Evolutionary conservation across 495 filamentous ascomycete species (phyloP).

Genomic region (Penicillium cinerascens): DNA sequence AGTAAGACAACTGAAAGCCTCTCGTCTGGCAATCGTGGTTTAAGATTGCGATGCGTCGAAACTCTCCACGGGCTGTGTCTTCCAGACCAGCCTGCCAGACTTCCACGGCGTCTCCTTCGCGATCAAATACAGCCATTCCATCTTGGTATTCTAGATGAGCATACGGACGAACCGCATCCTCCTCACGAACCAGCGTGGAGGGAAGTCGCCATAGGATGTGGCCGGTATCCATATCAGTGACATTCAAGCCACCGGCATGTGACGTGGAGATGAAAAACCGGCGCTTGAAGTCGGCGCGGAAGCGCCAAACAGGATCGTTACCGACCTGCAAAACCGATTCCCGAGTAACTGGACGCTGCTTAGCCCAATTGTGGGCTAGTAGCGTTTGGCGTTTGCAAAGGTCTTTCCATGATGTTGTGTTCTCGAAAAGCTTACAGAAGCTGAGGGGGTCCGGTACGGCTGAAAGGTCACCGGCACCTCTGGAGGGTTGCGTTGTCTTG

Average conservation of each 20-base stretch:
- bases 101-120: slow-evolving; percentile 37
- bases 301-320: slow-evolving; percentile 40
- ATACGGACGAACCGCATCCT: slow-evolving; percentile 30
- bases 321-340: slow-evolving; percentile 37
- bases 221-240: slow-evolving; percentile 40
- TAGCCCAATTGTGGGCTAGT: slow-evolving; percentile 35
- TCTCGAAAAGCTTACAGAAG: slow-evolving; percentile 25
- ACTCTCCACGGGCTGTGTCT: slow-evolving; percentile 32
- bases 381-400: slow-evolving; percentile 36
- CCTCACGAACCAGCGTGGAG: slow-evolving; percentile 27
- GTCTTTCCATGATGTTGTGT: slow-evolving; percentile 34
- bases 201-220: slow-evolving; percentile 35
- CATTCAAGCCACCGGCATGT: slow-evolving; percentile 36
- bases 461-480: slow-evolving; percentile 20
- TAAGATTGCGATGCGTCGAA: slow-evolving; percentile 35
- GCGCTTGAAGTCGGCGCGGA: slow-evolving; percentile 38
- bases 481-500: slow-evolving; percentile 21
- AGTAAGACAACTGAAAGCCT: slow-evolving; percentile 39
- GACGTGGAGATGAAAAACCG: slow-evolving; percentile 39
- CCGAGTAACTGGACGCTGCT: slow-evolving; percentile 21
- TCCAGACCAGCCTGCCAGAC: slow-evolving; percentile 37
- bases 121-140: slow-evolving; percentile 41
- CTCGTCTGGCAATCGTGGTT: slow-evolving; percentile 37
- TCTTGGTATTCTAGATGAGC: slow-evolving; percentile 43
- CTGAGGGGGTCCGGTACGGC: slow-evolving; percentile 17